These are phyloP conservation scores for Linaria vulgaris DNA, from an alignment of 257 asterid species.

Conservation along the genomic window DNA sequence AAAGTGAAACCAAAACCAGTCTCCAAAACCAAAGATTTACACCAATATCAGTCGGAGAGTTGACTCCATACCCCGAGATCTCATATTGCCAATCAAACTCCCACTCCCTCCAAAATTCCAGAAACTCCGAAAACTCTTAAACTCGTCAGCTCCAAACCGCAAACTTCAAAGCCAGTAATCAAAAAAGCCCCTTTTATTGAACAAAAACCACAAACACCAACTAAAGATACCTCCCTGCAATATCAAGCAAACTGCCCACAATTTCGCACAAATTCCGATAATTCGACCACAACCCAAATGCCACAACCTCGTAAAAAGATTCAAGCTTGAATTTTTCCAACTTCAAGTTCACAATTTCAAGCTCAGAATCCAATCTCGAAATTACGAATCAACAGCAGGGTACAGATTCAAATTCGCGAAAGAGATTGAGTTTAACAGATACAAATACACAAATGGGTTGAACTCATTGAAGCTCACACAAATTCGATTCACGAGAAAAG, in stretches of 20 bases:
- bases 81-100: slow-evolving; percentile 37
- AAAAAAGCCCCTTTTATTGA: slow-evolving; percentile 33
- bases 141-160: slow-evolving; percentile 26
- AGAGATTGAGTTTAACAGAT: slow-evolving; percentile 48
- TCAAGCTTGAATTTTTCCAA: slow-evolving; percentile 48
- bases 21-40: slow-evolving; percentile 27
- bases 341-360: slow-evolving; percentile 44
- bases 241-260: slow-evolving; percentile 39
- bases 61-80: slow-evolving; percentile 49
- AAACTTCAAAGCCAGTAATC: slow-evolving; percentile 21
- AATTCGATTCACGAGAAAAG: slow-evolving; percentile 36
- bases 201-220: slow-evolving; percentile 27
- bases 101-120: slow-evolving; percentile 68
- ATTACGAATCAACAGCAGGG: slow-evolving; percentile 33
- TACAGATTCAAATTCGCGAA: slow-evolving; percentile 39
- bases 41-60: slow-evolving; percentile 24
- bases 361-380: slow-evolving; percentile 39
- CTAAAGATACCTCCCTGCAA: slow-evolving; percentile 39
- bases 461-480: slow-evolving; percentile 47
- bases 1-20: slow-evolving; percentile 38
- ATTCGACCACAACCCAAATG: slow-evolving; percentile 44
- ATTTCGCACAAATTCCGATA: slow-evolving; percentile 30
- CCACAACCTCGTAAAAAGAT: slow-evolving; percentile 36
- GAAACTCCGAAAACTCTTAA: slow-evolving; percentile 30
- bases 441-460: slow-evolving; percentile 43